Base-by-base conservation (phyloP, 148 eudicot species). In the Bassia scoparia region DNA sequence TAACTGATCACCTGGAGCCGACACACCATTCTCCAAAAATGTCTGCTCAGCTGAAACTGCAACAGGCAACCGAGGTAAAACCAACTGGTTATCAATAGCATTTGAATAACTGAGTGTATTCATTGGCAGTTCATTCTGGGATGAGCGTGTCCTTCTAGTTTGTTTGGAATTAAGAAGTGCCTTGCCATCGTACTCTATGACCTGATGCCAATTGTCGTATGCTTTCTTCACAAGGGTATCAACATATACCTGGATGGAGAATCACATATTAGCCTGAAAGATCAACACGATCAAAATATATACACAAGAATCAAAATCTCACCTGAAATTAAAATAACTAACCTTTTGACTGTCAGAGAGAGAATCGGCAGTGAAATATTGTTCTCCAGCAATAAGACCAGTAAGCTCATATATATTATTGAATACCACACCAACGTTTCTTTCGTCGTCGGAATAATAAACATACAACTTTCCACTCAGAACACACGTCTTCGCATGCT, bases 281-380 rank as follows among this genome's bases (percentile, higher is more conserved):
- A 46, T 44, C 41, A 21, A 3, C 20, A 21, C 20, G 46, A 29
- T 0, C 20, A 11, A 4, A 56, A 10, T 24, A 54, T 20, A 3
- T 30, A 24, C 69, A 54, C 13, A 11, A 8, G 31, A 55, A 48
- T 26, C 37, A 75, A 50, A 12, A 56, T 21, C 34, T 3, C 46
- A 16, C 41, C 34, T 43, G 8, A 56, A 12, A 69, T 69, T 69
- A 67, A 53, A 50, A 58, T 67, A 35, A 76, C 88, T 26, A 74
- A 93, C 97, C 97, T 93, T 93, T 80, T 93, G 94, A 75, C 84
- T 78, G 66, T 93, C 96, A n/a, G 92, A 85, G 65, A 93, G 94
- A 61, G 89, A 78, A 82, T 93, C 98, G 35, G 86, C 84, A 21
- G 94, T 27, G 50, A 58, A 58, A 75, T 73, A 93, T 81, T 90